These are phyloP conservation scores for Entomortierella parvispora DNA, from an alignment of 192 early-diverging fungal genomes.

Conservation along the genomic window DNA sequence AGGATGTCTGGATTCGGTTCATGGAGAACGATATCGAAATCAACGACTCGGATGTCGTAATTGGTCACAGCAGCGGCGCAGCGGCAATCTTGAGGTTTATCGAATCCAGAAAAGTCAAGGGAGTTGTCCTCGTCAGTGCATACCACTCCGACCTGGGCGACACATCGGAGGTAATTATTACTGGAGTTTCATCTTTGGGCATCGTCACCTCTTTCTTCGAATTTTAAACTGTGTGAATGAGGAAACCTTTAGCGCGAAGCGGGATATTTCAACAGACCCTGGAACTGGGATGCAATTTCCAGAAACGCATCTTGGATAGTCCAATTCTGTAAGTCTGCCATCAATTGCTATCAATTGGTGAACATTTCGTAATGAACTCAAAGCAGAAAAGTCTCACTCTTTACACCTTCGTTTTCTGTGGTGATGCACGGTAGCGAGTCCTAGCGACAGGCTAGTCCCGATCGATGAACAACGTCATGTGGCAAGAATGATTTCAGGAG, in stretches of 20 bases:
- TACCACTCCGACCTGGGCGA: slow-evolving; percentile 54
- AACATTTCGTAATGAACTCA: not conserved
- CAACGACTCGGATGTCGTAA: slow-evolving; percentile 35
- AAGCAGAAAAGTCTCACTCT: not conserved
- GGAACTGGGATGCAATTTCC: slow-evolving; percentile 53
- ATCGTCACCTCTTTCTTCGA: too few species aligned
- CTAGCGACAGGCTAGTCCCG: slow-evolving; percentile 48
- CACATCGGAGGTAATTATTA: slow-evolving; percentile 32
- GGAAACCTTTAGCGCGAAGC: slow-evolving; percentile 22
- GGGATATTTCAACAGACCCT: slow-evolving; percentile 54
- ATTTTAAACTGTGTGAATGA: not conserved
- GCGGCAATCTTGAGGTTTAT: slow-evolving; percentile 48
- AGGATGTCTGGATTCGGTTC: slow-evolving; percentile 47
- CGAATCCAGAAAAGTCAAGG: slow-evolving; percentile 40
- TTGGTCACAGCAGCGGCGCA: slow-evolving; percentile 52
- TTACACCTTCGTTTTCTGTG: too few species aligned
- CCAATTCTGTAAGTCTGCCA: slow-evolving; percentile 32
- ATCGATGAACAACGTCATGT: slow-evolving; percentile 55
- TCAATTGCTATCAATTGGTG: not conserved
- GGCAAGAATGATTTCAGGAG: slow-evolving; percentile 33
- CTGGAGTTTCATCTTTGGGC: not conserved
- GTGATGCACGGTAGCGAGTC: slow-evolving; percentile 26
- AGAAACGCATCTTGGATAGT: slow-evolving; percentile 43
- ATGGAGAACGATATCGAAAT: slow-evolving; percentile 49
- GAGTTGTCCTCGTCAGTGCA: slow-evolving; percentile 54